Evolutionary conservation across 1,284 basidiomycete genomes (phyloP).

Genomic region (Apiotrichum domesticum): DNA sequence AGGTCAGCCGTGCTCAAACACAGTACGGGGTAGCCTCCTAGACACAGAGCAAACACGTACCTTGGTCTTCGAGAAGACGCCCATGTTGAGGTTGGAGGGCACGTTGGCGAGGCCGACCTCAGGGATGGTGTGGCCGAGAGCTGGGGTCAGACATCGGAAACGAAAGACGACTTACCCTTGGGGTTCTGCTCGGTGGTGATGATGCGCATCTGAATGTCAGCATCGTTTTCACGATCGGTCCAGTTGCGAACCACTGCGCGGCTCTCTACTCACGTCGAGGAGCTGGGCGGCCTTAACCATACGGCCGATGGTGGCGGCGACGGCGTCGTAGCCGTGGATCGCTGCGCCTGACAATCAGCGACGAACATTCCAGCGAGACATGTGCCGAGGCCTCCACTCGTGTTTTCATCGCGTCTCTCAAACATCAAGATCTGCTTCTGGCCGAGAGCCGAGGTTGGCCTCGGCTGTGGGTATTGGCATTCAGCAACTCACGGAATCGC

Average conservation of each 20-base stretch:
- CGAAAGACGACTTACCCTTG: slow-evolving; percentile 51
- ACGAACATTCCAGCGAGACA: no score
- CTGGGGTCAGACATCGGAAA: slow-evolving; percentile 30
- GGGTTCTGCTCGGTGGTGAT: slow-evolving; percentile 71
- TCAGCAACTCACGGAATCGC: slow-evolving; percentile 57
- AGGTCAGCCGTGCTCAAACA: background rate
- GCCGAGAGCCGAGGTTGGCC: no score
- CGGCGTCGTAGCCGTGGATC: slow-evolving; percentile 64
- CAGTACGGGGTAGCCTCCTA: no score
- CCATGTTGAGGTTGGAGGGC: slow-evolving; percentile 48
- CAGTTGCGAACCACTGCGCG: no score
- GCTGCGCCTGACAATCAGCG: slow-evolving; percentile 23
- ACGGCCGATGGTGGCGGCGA: slow-evolving; percentile 63
- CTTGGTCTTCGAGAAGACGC: slow-evolving; percentile 59
- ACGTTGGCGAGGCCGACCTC: slow-evolving; percentile 51
- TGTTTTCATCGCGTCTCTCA: no score
- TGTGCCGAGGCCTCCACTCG: no score
- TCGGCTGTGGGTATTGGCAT: no score
- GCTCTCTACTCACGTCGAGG: slow-evolving; percentile 8
- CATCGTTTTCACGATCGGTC: background rate
- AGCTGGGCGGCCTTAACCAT: slow-evolving; percentile 62
- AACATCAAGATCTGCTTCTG: no score
- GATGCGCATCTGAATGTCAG: slow-evolving; percentile 6
- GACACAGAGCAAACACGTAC: slow-evolving; percentile 6
- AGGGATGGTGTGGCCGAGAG: slow-evolving; percentile 63